phyloP scores from a whole-genome alignment of 768 basidiomycete species.

The Pulveroboletus sp. region DNA sequence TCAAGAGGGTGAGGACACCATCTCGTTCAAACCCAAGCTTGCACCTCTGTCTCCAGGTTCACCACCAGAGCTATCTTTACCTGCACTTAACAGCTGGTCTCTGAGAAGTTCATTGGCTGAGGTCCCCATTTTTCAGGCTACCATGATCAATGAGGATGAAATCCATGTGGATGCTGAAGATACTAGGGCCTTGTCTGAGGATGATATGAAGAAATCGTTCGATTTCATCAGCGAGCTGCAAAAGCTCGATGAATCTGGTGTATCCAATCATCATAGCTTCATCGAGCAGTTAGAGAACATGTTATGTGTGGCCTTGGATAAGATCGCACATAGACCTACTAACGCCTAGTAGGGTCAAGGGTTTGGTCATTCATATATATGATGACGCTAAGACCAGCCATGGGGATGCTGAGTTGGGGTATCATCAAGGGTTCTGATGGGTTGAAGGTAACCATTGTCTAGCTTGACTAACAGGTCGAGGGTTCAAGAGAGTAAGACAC shows the following conservation, averaged over 20 bases:
- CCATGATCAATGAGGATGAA: conserved; percentile 44
- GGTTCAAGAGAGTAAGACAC: too few relatives aligned
- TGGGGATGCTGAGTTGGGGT: too few relatives aligned
- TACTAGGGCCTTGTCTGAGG: conserved; percentile 46
- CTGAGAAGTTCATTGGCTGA: conserved; percentile 18
- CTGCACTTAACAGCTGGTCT: conserved; percentile 17
- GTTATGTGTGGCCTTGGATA: conserved; percentile 77
- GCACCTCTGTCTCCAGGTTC: conserved; percentile 37
- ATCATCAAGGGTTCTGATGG: too few relatives aligned
- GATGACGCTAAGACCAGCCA: too few relatives aligned
- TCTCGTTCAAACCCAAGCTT: conserved; percentile 24
- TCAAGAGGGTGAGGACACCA: conserved; percentile 41
- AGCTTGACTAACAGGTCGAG: too few relatives aligned
- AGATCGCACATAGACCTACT: too few relatives aligned
- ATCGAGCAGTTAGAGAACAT: conserved; percentile 81
- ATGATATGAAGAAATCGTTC: conserved; percentile 75
- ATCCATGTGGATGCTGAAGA: conserved; percentile 42
- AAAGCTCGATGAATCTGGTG: too few relatives aligned
- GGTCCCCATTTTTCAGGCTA: too few relatives aligned
- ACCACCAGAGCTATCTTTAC: conserved; percentile 44
- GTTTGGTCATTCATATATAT: too few relatives aligned
- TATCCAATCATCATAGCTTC: conserved; percentile 67
- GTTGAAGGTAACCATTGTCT: too few relatives aligned
- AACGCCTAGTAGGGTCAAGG: too few relatives aligned
- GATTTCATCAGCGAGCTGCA: conserved; percentile 84